Percentiles rank a stretch among this genome's conserved stretches.
These are phyloP conservation scores for Ophiocordyceps camponoti-saundersi DNA, from an alignment of 2,329 filamentous ascomycete species.

Conservation along the genomic window DNA sequence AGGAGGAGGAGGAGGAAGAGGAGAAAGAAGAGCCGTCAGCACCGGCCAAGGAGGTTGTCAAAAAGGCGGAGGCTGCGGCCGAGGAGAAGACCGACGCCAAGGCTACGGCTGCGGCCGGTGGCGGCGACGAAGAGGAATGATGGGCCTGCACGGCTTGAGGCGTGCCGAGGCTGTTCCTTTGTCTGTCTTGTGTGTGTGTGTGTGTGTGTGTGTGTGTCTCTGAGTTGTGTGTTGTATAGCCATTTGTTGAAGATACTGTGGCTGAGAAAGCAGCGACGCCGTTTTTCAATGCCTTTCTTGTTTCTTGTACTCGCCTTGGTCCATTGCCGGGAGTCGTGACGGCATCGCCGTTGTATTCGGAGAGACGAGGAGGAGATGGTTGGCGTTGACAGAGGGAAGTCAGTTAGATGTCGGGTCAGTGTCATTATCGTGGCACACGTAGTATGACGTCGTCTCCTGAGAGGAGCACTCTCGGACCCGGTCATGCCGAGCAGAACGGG, in stretches of 20 bases:
- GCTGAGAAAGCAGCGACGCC: too few species aligned
- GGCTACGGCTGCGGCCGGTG: conserved; percentile 12
- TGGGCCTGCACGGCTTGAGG: background rate
- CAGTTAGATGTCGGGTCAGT: too few species aligned
- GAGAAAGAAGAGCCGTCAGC: conserved; percentile 9
- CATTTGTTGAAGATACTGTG: background rate
- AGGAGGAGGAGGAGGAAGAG: conserved; percentile 9
- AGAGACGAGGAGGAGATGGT: too few species aligned
- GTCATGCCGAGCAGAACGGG: too few species aligned
- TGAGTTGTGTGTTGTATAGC: background rate
- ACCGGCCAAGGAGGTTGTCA: conserved; percentile 8
- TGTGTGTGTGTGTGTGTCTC: background rate
- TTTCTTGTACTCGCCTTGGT: too few species aligned
- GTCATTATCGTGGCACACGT: too few species aligned
- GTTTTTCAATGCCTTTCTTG: too few species aligned
- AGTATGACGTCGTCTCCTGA: too few species aligned
- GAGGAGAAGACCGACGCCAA: conserved; percentile 11
- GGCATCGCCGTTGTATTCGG: too few species aligned
- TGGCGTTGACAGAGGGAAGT: too few species aligned
- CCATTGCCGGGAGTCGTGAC: too few species aligned
- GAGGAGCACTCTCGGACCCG: too few species aligned
- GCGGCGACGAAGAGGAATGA: conserved; percentile 12
- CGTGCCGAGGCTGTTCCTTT: background rate
- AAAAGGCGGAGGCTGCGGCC: conserved; percentile 9
- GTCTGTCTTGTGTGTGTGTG: background rate